Percentiles rank a stretch among this genome's conserved stretches.
phyloP scores from a whole-genome alignment of 1,139 yeast species.

The Geotrichum phurueaensis region DNA sequence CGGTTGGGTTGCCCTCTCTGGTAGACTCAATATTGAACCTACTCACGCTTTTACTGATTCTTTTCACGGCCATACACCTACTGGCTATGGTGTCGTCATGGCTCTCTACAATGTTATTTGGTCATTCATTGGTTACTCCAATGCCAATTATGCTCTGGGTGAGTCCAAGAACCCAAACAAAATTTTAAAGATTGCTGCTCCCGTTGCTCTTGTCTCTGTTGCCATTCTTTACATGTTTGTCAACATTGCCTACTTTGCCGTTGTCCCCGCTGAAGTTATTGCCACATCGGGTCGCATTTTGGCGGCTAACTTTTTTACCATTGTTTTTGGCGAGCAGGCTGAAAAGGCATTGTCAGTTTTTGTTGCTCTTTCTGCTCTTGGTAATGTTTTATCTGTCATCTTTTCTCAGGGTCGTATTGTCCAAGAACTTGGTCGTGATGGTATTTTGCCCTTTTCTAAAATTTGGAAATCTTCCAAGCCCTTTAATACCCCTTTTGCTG shows the following conservation, averaged over 20 bases:
- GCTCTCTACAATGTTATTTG: conserved; percentile 76
- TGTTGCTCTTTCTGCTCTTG: conserved; percentile 69
- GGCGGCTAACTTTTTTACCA: conserved; percentile 68
- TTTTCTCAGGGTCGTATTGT: conserved; percentile 74
- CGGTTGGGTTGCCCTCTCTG: conserved; percentile 79
- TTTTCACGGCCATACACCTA: conserved; percentile 55
- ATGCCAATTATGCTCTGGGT: conserved; percentile 77
- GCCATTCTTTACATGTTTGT: conserved; percentile 62
- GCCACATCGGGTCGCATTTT: conserved; percentile 59
- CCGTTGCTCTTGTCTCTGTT: conserved; percentile 55
- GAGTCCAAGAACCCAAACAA: conserved; percentile 68
- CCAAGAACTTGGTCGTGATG: conserved; percentile 68
- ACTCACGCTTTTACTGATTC: conserved; percentile 60
- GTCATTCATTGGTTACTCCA: conserved; percentile 51
- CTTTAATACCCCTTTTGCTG: conserved; percentile 52
- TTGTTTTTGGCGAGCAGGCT: conserved; percentile 64
- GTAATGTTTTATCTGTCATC: conserved; percentile 72
- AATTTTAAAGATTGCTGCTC: conserved; percentile 67
- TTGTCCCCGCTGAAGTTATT: conserved; percentile 60
- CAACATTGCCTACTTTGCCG: conserved; percentile 67
- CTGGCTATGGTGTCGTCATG: conserved; percentile 70
- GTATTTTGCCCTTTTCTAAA: conserved; percentile 60
- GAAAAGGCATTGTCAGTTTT: conserved; percentile 63
- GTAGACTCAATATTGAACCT: conserved; percentile 44
- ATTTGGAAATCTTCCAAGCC: conserved; percentile 51